Conservation (phyloP, 805 yeast species). For the Candida caryicola region DNA sequence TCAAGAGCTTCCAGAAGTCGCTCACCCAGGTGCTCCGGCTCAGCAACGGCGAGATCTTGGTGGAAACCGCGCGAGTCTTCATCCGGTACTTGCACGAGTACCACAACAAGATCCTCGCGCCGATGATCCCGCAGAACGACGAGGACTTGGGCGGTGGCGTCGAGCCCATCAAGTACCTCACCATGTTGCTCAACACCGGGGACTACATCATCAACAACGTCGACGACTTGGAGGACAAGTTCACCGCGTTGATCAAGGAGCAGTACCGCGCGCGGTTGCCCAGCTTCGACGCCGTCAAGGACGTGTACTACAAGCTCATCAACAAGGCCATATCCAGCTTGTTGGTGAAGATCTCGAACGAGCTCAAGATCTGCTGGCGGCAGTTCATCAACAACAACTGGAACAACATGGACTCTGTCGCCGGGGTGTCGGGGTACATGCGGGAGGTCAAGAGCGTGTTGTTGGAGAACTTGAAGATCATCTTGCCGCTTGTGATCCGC, state of each 20-base stretch:
- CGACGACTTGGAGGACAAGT: slow-evolving; percentile 68
- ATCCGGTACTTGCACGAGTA: slow-evolving; percentile 58
- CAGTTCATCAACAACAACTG: slow-evolving; percentile 77
- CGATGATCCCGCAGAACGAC: slow-evolving; percentile 47
- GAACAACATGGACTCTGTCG: slow-evolving; percentile 54
- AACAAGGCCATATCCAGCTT: slow-evolving; percentile 55
- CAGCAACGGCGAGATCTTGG: slow-evolving; percentile 43
- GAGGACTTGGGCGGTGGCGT: slow-evolving; percentile 40
- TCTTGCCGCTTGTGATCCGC: slow-evolving; percentile 59
- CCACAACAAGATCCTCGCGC: slow-evolving; percentile 28
- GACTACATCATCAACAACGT: slow-evolving; percentile 83
- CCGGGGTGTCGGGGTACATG: slow-evolving; percentile 71
- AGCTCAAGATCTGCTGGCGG: slow-evolving; percentile 72
- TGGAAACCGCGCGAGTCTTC: slow-evolving; percentile 58
- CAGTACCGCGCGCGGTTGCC: slow-evolving; percentile 38
- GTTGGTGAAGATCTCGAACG: slow-evolving; percentile 55
- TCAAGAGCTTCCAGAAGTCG: slow-evolving; percentile 70
- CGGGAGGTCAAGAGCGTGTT: slow-evolving; percentile 52
- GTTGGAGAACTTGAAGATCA: slow-evolving; percentile 42
- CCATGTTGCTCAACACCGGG: slow-evolving; percentile 79
- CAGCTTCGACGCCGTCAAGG: slow-evolving; percentile 54
- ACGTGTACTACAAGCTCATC: slow-evolving; percentile 55
- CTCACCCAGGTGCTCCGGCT: slow-evolving; percentile 57
- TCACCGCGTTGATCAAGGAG: slow-evolving; percentile 37
- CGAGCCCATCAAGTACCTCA: slow-evolving; percentile 64